phyloP scores from a whole-genome alignment of 148 eudicot species.

The Vaccinium macrocarpon region DNA sequence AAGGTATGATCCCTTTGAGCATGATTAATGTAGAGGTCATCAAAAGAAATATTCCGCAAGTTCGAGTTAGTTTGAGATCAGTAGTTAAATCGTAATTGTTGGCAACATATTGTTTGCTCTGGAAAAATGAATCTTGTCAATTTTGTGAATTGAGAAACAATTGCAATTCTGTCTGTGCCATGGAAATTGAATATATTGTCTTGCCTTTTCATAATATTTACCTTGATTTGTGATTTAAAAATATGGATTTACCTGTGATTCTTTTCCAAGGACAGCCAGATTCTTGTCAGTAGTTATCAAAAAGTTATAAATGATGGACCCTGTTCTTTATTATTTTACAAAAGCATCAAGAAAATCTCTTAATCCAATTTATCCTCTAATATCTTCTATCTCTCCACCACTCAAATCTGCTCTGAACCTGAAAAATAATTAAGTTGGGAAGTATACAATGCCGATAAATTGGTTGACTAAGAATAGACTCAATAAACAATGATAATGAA shows the following conservation, averaged over 20 bases:
- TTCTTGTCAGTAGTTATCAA: background rate
- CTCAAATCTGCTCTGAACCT: too few species aligned
- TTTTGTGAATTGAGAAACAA: background rate
- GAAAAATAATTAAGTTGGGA: too few species aligned
- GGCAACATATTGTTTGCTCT: background rate
- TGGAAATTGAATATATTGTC: background rate
- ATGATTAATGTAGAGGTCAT: background rate
- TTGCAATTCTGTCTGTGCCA: background rate
- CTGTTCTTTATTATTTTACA: too few species aligned
- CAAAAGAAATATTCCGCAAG: background rate
- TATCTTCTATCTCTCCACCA: too few species aligned
- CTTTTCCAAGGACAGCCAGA: background rate
- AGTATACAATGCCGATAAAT: too few species aligned
- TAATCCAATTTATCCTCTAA: too few species aligned
- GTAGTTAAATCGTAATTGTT: background rate
- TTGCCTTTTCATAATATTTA: background rate
- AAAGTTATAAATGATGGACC: too few species aligned
- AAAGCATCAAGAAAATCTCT: too few species aligned
- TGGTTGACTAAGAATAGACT: too few species aligned
- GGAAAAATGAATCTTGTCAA: background rate
- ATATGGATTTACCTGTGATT: background rate
- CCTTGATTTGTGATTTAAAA: background rate
- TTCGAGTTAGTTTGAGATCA: background rate
- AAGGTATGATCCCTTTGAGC: constrained; percentile 48
- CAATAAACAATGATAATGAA: too few species aligned